Conservation (phyloP, 306 rosid species). For the Trichosanthes cucumerina region DNA sequence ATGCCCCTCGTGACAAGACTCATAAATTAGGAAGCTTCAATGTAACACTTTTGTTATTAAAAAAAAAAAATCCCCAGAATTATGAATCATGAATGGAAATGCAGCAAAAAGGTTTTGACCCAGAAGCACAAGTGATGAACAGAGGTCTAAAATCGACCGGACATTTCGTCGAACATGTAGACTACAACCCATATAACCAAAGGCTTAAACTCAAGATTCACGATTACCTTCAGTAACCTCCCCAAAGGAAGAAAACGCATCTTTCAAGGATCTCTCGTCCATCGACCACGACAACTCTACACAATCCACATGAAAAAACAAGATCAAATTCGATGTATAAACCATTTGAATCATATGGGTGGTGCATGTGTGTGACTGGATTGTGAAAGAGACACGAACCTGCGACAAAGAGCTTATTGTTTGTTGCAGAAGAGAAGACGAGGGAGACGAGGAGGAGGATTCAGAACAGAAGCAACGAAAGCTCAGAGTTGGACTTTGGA, state of each 20-base stretch:
- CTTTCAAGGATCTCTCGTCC: conserved; percentile 66
- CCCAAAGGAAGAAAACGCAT: conserved; percentile 78
- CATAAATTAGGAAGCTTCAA: neutral
- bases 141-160: conserved; percentile 9
- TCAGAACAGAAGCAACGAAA: conserved; percentile 35
- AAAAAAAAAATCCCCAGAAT: neutral
- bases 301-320: conserved; percentile 16
- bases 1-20: neutral
- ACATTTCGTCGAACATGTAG: conserved; percentile 34
- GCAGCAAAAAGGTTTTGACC: neutral
- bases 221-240: conserved; percentile 62
- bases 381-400: conserved; percentile 26
- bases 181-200: neutral
- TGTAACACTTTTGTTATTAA: neutral
- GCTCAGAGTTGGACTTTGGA: conserved; percentile 10
- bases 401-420: conserved; percentile 71
- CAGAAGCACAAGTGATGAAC: neutral
- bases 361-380: neutral
- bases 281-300: conserved; percentile 82
- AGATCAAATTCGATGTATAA: neutral
- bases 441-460: conserved; percentile 20
- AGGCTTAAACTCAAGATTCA: neutral
- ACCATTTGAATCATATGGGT: neutral
- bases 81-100: neutral
- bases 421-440: conserved; percentile 16